Conservation (phyloP, 225 moss, liverwort and hornwort genomes). For the Climacium dendroides region DNA sequence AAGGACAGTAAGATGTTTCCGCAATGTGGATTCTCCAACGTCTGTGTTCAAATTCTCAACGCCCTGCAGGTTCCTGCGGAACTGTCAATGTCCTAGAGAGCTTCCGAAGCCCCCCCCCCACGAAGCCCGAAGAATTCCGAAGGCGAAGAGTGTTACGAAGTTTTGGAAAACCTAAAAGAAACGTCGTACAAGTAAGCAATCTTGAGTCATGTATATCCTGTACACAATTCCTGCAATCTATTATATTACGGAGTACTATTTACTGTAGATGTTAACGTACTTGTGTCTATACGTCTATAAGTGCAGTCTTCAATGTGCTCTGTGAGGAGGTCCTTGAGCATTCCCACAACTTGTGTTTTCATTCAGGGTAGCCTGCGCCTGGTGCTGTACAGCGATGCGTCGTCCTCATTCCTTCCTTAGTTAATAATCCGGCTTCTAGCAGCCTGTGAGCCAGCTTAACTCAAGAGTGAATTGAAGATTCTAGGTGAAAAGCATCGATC, state of each 20-base stretch:
- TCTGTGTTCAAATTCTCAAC: background rate
- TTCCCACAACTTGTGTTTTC: background rate
- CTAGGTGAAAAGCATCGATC: background rate
- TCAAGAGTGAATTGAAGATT: background rate
- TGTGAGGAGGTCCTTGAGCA: background rate
- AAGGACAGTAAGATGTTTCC: background rate
- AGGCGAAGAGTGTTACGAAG: background rate
- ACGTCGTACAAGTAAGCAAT: background rate
- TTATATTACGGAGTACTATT: background rate
- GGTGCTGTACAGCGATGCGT: background rate
- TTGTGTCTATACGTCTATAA: background rate
- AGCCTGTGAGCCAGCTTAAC: background rate
- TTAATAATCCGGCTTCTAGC: background rate
- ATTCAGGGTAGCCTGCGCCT: background rate
- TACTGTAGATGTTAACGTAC: background rate
- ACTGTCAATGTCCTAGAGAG: background rate
- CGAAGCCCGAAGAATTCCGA: background rate
- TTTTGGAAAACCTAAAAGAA: background rate
- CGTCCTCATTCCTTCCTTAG: background rate
- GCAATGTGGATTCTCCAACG: background rate
- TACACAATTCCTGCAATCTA: background rate
- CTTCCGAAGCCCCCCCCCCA: background rate
- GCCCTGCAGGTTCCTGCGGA: background rate
- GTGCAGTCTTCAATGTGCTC: background rate
- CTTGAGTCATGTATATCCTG: background rate